A percentile compares a stretch with the other conserved stretches of the same genome.
Conservation (phyloP, 257 asterid genomes). For the Plantago major region DNA sequence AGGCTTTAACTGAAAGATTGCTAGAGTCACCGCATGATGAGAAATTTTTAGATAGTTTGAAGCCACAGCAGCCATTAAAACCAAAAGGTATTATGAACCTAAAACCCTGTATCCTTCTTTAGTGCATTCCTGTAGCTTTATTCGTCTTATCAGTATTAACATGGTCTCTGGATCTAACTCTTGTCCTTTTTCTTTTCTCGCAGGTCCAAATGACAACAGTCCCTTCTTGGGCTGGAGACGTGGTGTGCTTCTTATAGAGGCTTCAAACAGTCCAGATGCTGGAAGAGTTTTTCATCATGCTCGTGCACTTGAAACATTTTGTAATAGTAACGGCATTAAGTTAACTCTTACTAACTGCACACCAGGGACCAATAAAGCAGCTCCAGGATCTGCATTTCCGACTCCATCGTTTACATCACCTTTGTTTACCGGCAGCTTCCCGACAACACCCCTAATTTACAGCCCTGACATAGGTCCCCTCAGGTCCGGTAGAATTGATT, state of each 20-base stretch:
- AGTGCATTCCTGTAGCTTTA: conserved; percentile 16
- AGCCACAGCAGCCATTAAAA: conserved; percentile 50
- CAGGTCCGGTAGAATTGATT: conserved; percentile 68
- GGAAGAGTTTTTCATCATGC: conserved; percentile 89
- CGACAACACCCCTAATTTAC: conserved; percentile 73
- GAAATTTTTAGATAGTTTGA: conserved; percentile 47
- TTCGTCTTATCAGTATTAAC: conserved; percentile 15
- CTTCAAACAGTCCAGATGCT: conserved; percentile 94
- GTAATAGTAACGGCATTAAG: conserved; percentile 66
- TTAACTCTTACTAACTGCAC: conserved; percentile 50
- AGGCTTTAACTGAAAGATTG: conserved; percentile 70
- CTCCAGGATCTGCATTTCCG: conserved; percentile 55
- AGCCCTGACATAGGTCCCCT: conserved; percentile 85
- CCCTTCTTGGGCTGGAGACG: conserved; percentile 96
- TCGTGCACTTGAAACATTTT: conserved; percentile 79
- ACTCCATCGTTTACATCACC: conserved; percentile 88
- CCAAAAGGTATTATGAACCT: conserved; percentile 43
- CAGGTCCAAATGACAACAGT: conserved; percentile 45
- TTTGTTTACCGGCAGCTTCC: conserved; percentile 95
- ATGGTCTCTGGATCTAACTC: conserved; percentile 8
- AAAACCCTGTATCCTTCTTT: conserved; percentile 17
- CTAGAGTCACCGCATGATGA: conserved; percentile 77
- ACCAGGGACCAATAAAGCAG: conserved; percentile 49
- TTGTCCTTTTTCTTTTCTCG: conserved; percentile 3
- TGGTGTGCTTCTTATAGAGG: conserved; percentile 83